phyloP scores from a whole-genome alignment of 176 grass and related monocot species.

The Oryza glaberrima region DNA sequence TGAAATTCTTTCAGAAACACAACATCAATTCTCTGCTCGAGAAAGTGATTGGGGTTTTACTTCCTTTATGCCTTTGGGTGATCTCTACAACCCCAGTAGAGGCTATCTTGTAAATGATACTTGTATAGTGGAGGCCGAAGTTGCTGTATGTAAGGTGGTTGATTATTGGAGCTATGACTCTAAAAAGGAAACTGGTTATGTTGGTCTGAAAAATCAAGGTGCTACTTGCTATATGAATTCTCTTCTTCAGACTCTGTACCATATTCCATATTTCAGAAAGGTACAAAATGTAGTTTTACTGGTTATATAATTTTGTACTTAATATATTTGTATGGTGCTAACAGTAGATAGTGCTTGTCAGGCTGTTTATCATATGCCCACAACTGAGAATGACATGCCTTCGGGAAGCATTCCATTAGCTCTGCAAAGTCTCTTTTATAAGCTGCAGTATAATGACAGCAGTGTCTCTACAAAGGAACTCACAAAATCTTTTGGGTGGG shows the following conservation, averaged over 20 bases:
- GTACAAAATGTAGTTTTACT: constrained; percentile 44
- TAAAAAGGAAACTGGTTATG: constrained; percentile 96
- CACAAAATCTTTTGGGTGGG: constrained; percentile 98
- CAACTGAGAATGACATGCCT: constrained; percentile 97
- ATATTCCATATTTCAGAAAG: constrained; percentile 99
- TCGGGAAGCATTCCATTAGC: constrained; percentile 95
- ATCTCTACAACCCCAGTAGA: constrained; percentile 89
- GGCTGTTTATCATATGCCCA: constrained; percentile 99
- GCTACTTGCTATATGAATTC: constrained; percentile 99
- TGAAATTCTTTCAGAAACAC: constrained; percentile 77
- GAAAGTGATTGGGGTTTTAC: constrained; percentile 99
- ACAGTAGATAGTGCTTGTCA: constrained; percentile 48
- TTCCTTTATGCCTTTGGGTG: constrained; percentile 94
- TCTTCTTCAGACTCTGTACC: constrained; percentile 96
- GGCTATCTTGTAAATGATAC: constrained; percentile 99
- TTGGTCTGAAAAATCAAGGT: constrained; percentile 99
- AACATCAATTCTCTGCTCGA: constrained; percentile 94
- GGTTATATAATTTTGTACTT: constrained; percentile 19
- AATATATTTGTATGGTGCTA: constrained; percentile 15
- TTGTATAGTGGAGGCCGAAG: constrained; percentile 93
- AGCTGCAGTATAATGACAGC: constrained; percentile 95
- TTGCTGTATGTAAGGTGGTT: constrained; percentile 84
- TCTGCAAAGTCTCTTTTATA: constrained; percentile 97
- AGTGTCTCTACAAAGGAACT: constrained; percentile 98
- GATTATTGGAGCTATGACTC: constrained; percentile 99